phyloP scores from a whole-genome alignment of 768 basidiomycete genomes.

The Lentinula guzmanii region DNA sequence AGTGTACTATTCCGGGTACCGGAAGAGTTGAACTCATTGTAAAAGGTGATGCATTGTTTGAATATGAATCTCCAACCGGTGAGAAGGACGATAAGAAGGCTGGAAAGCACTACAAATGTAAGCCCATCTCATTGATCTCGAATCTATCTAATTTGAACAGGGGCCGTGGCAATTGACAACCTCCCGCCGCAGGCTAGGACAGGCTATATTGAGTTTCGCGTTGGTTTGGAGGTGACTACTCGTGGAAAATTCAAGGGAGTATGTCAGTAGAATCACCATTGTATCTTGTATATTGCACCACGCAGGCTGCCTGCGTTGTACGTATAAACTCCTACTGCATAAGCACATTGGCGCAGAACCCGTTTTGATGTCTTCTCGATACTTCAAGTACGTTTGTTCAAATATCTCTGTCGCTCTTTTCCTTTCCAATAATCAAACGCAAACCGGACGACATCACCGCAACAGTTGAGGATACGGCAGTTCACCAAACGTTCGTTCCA shows the following conservation, averaged over 20 bases:
- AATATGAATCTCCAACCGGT: not conserved
- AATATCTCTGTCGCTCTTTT: no score
- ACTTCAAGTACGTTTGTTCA: no score
- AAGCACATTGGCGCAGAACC: no score
- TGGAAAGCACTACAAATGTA: not conserved
- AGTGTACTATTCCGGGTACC: not conserved
- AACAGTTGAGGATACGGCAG: no score
- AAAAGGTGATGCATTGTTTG: not conserved
- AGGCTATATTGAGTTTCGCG: not conserved
- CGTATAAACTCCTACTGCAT: no score
- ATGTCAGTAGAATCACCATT: not conserved
- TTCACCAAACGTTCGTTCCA: no score
- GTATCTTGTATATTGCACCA: no score
- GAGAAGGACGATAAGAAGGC: not conserved
- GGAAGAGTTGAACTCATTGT: not conserved
- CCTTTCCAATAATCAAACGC: no score
- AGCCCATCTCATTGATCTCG: not conserved
- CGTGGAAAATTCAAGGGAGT: not conserved
- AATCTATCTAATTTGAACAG: not conserved
- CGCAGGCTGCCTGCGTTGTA: no score
- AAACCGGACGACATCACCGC: no score
- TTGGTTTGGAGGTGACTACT: not conserved
- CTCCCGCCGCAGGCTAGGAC: not conserved
- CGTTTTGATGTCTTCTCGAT: no score
- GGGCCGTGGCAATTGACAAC: not conserved